These are phyloP conservation scores for Chaetomium strumarium DNA, from an alignment of 2,329 filamentous ascomycete genomes.

Conservation along the genomic window DNA sequence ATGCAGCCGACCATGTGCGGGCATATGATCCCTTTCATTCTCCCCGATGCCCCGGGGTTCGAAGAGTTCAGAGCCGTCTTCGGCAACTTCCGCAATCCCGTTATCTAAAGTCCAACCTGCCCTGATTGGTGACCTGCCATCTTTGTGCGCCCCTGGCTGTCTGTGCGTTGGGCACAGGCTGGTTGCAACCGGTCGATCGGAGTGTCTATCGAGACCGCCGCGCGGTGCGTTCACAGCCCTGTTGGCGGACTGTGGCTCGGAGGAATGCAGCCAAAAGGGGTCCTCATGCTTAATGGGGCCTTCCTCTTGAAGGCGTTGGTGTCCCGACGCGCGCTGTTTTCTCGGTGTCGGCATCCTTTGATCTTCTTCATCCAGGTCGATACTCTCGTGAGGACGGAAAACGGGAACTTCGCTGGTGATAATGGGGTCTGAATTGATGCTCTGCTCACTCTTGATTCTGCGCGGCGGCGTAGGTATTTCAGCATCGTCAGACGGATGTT, in stretches of 20 bases:
- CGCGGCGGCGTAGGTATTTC: constrained; percentile 23
- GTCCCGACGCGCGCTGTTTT: constrained; percentile 27
- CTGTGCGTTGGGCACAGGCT: background rate
- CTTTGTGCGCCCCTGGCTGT: background rate
- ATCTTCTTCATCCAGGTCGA: constrained; percentile 52
- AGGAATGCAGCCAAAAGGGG: no score
- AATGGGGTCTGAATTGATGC: constrained; percentile 27
- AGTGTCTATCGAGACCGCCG: no score
- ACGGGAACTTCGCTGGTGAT: constrained; percentile 24
- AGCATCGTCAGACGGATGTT: constrained; percentile 27
- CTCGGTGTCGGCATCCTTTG: constrained; percentile 39
- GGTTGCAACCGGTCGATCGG: no score
- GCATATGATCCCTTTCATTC: background rate
- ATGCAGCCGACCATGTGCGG: constrained; percentile 5
- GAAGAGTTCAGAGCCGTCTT: constrained; percentile 12
- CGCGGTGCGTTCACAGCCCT: no score
- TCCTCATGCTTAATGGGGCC: no score
- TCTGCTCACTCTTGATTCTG: constrained; percentile 40
- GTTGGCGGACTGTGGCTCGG: no score
- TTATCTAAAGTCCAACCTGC: constrained; percentile 5
- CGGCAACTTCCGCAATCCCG: constrained; percentile 17
- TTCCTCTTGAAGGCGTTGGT: constrained; percentile 3
- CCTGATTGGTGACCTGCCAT: background rate
- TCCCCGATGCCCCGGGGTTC: background rate
- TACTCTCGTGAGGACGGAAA: constrained; percentile 47